A percentile compares a stretch with the other conserved stretches of the same genome.
Evolutionary conservation across 129 eudicot species (phyloP).

Genomic region (Escallonia herrerae): DNA sequence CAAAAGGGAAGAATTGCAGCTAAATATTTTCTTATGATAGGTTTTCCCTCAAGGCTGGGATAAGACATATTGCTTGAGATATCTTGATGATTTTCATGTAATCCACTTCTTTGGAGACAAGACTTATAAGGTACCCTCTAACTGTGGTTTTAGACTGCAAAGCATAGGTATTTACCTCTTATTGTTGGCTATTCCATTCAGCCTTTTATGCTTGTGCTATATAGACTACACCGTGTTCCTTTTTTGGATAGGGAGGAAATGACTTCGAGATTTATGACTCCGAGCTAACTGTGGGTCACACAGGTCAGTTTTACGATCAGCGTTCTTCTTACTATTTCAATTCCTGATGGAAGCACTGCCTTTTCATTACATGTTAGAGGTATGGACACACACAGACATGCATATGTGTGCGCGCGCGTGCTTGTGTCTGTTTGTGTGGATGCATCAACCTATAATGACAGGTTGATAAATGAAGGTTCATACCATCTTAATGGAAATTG

Average conservation of each 20-base stretch:
- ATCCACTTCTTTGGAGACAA: conserved; percentile 98
- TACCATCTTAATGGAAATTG: no score
- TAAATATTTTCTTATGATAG: conserved; percentile 25
- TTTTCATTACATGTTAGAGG: no score
- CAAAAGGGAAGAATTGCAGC: neutral
- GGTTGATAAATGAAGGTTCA: no score
- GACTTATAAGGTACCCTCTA: conserved; percentile 63
- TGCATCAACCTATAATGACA: no score
- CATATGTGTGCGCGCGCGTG: no score
- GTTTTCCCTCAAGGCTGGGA: conserved; percentile 98
- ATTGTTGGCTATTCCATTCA: neutral
- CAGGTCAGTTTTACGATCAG: conserved; percentile 46
- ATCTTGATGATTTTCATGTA: conserved; percentile 73
- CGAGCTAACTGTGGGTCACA: conserved; percentile 74
- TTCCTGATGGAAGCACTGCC: no score
- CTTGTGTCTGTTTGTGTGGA: no score
- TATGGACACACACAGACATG: no score
- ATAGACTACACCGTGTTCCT: conserved; percentile 4
- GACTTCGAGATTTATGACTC: conserved; percentile 88
- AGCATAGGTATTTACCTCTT: neutral
- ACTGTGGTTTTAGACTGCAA: neutral
- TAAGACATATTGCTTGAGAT: conserved; percentile 87
- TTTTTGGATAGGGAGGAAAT: conserved; percentile 78
- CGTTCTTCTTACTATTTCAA: no score
- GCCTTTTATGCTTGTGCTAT: neutral